Base-by-base conservation (phyloP, 1,284 basidiomycete genomes). In the Malassezia japonica region DNA sequence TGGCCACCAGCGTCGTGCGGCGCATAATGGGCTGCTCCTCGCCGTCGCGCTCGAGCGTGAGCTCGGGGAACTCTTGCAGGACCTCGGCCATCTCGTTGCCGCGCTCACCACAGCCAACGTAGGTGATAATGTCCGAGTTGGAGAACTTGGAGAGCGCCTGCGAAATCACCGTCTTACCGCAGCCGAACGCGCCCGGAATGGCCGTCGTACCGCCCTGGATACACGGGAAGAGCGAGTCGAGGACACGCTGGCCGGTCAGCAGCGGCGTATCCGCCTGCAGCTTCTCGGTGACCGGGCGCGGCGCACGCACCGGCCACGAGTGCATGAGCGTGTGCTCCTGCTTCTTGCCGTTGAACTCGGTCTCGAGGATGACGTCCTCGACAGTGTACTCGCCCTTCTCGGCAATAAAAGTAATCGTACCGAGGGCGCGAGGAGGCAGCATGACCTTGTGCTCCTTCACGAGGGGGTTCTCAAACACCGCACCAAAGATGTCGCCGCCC, bases 21-120 rank as follows among this genome's bases (percentile, higher is more conserved):
- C 98, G 98, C 94, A 99, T 99, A 79, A 99, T 98, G 33, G 94
- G 94, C 75, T 96, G 92, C 81, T 95, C 85, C 52, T 89, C 86
- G 53, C 80, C 80, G 65, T 88, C 83, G 53, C 88, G 77, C 55
- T 88, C 87, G 81, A 96, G 86, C 2, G 86, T 89, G 39, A 99
- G 79, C 75, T 90, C 80, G 48, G 94, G 94, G 83, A 98, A 96
- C 82, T 94, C 75, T 36, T 88, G 88, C 74, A 94, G 78, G 20
- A 95, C 92, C 79, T 98, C 94, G 60, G 94, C 94, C 94, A 98
- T 98, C 83, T 91, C 77, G 64, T 78, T 78, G 20, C 77, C 76
- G 6, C 75, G 67, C 57, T 76, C 76, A 62, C 77, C 90, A 73
- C 89, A 98, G 35, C 94, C 94, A 65, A 99, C 94, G 73, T 99